Conservation (phyloP, 768 basidiomycete species). For the Suillus subluteus region DNA sequence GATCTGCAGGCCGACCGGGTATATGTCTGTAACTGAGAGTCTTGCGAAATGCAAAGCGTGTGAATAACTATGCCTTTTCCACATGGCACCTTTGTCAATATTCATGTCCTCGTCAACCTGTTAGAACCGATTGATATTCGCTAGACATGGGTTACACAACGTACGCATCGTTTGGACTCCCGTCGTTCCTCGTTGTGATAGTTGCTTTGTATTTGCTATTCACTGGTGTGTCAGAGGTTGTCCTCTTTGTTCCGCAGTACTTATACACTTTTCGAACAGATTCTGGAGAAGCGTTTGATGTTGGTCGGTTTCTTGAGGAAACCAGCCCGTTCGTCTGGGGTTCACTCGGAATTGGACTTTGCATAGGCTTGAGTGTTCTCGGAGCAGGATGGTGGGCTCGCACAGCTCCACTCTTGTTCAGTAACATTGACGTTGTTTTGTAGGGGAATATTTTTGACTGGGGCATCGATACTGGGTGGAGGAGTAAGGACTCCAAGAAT, state of each 20-base stretch:
- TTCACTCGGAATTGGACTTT: constrained; percentile 86
- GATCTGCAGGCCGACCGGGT: background rate
- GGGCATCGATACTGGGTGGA: constrained; percentile 94
- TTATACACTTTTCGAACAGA: constrained; percentile 44
- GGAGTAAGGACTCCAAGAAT: constrained; percentile 94
- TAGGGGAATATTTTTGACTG: constrained; percentile 98
- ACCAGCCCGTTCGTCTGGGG: constrained; percentile 95
- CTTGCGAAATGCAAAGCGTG: background rate
- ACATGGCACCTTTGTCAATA: background rate
- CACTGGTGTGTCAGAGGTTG: constrained; percentile 60
- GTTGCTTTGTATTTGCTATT: constrained; percentile 89
- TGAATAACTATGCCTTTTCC: background rate
- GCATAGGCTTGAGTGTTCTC: constrained; percentile 90
- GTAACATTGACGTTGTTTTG: constrained; percentile 10
- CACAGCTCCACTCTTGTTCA: background rate
- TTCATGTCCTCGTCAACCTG: background rate
- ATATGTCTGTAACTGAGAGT: too few species aligned
- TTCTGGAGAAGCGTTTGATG: constrained; percentile 91
- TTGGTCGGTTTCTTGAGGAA: constrained; percentile 92
- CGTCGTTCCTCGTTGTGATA: constrained; percentile 61
- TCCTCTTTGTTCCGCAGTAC: background rate
- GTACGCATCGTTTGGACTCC: constrained; percentile 73
- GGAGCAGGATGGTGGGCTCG: constrained; percentile 90
- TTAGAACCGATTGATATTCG: background rate
- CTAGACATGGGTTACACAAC: constrained; percentile 31